Evolutionary conservation across 2,329 filamentous ascomycete genomes (phyloP), one percentile per base, ranked within the genome.

Genomic region (Chaetomiaceae sp.): DNA sequence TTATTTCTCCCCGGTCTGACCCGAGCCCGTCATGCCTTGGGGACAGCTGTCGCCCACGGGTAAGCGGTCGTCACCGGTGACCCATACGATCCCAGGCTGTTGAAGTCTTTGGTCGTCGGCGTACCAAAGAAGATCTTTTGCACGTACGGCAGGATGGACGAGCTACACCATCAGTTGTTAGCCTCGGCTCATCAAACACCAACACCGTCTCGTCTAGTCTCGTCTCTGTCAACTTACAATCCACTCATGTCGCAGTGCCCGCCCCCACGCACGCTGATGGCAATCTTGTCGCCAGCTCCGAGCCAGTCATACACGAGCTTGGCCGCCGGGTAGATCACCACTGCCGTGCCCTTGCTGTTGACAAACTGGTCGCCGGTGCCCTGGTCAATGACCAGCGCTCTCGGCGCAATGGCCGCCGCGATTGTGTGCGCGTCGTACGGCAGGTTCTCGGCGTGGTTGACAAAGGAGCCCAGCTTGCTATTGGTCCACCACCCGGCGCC

Each of bases 391-490:
- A 80, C 68, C 6, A 83, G 65, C 2, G 78, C 77, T 20, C 79
- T 69, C 2, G 80, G 80, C n/a, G 78, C 78, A 25, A 82, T 71
- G 18, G 81, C 71, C 7, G 73, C 79, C n/a, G 77, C 79, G 37
- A 83, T 74, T 58, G 77, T 75, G 65, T 83, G 80, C 44, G 81
- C 79, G 60, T 82, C 80, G 57, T 76, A 76, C 2, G 80, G 77
- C 40, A 82, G 69, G 61, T 73, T 73, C 62, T 74, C 73, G 51
- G 72, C 70, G 58, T 70, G 76, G 72, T 85, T 80, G 75, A 75
- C 70, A 57, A 74, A 71, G 10, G 75, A 87, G 46, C 78, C 75
- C 48, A 81, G 76, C 33, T 66, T 67, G 30, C 62, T 69, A 54
- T 75, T 74, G 66, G 77, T 80, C 79, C 79, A 82, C 62, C 79